Evolutionary conservation across 1,139 yeast genomes (phyloP).

Genomic region (Pneumocystis oryctolagi): DNA sequence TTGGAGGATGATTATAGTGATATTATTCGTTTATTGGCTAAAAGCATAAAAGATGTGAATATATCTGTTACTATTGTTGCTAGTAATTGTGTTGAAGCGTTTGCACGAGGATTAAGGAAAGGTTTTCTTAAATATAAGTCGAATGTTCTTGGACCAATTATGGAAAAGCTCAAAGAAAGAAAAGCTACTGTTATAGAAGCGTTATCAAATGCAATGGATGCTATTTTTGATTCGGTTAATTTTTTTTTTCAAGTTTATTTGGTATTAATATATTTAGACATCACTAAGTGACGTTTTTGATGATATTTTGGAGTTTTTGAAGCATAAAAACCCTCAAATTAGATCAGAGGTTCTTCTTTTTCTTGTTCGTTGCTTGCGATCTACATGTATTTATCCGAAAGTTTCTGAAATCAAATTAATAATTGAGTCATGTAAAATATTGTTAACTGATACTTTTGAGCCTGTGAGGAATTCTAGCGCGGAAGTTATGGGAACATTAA

Average conservation of each 20-base stretch:
- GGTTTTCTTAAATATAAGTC: slow-evolving; percentile 42
- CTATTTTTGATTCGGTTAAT: slow-evolving; percentile 33
- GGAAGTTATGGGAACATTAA: slow-evolving; percentile 63
- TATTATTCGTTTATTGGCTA: slow-evolving; percentile 46
- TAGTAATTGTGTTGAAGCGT: slow-evolving; percentile 46
- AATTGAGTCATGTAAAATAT: slow-evolving; percentile 41
- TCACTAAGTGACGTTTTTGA: slow-evolving; percentile 47
- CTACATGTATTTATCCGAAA: slow-evolving; percentile 37
- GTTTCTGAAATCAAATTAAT: slow-evolving; percentile 41
- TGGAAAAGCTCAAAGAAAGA: slow-evolving; percentile 81
- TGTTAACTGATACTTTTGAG: slow-evolving; percentile 69
- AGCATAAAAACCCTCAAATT: slow-evolving; percentile 73
- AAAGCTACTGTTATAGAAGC: slow-evolving; percentile 66
- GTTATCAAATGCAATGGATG: slow-evolving; percentile 47
- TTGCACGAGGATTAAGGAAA: slow-evolving; percentile 53
- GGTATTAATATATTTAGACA: slow-evolving; percentile 21
- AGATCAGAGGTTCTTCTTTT: slow-evolving; percentile 55
- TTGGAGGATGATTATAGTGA: slow-evolving; percentile 48
- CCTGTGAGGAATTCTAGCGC: slow-evolving; percentile 71
- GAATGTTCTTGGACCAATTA: slow-evolving; percentile 43
- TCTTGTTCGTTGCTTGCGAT: slow-evolving; percentile 48
- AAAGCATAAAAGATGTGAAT: slow-evolving; percentile 77
- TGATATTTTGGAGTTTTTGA: slow-evolving; percentile 43
- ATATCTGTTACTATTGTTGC: slow-evolving; percentile 75
- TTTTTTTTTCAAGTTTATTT: not conserved